Conservation (phyloP, 768 basidiomycete species). For the Suillus lakei region DNA sequence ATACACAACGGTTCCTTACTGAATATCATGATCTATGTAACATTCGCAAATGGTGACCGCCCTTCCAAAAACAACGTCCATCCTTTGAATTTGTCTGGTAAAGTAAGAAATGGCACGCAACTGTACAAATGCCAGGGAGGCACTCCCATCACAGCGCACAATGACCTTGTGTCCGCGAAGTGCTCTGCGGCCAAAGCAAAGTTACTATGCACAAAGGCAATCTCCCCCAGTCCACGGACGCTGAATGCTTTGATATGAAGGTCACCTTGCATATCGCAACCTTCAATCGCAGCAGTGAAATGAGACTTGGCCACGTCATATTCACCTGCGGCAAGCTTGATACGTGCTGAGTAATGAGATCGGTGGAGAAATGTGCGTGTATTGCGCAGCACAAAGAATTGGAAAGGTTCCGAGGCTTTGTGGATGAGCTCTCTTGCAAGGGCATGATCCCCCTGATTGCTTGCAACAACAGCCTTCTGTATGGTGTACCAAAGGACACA, state of each 20-base stretch:
- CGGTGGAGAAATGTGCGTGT: background rate
- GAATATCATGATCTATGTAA: too few species aligned
- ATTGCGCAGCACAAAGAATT: background rate
- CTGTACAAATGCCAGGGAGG: background rate
- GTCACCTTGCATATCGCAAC: background rate
- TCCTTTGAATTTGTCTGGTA: background rate
- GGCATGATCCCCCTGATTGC: background rate
- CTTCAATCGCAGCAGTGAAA: background rate
- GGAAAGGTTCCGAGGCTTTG: background rate
- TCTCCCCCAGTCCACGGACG: background rate
- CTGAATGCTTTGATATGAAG: background rate
- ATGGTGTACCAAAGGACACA: background rate
- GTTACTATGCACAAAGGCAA: background rate
- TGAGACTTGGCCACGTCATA: background rate
- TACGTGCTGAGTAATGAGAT: background rate
- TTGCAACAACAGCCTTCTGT: background rate
- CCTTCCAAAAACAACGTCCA: background rate
- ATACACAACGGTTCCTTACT: too few species aligned
- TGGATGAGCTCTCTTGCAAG: background rate
- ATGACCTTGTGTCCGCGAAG: background rate
- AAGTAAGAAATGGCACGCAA: background rate
- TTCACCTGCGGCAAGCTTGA: background rate
- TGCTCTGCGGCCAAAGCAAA: background rate
- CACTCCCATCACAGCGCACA: background rate
- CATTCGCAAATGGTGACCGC: background rate